A percentile compares a stretch with the other conserved stretches of the same genome.
These are phyloP conservation scores for Sugiyamaella xylanicola DNA, from an alignment of 1,139 yeast species.

Conservation along the genomic window DNA sequence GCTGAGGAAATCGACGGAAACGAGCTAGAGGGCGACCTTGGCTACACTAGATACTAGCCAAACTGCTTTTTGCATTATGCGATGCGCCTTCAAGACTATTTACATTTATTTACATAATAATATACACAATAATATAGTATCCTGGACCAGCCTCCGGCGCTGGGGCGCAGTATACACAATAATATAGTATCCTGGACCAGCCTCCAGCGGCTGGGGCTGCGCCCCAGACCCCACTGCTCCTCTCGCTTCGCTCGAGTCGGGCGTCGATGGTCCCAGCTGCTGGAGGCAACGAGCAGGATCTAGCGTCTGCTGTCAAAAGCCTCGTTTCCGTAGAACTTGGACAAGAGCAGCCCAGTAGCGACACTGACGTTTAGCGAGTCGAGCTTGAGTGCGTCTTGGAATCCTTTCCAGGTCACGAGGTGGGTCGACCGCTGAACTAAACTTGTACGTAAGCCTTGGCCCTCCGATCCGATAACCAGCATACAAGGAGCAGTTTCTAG, in stretches of 20 bases:
- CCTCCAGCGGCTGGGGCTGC: background rate
- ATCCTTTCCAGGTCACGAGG: constrained; percentile 53
- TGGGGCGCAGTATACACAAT: too few relatives aligned
- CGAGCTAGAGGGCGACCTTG: constrained; percentile 35
- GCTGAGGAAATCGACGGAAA: constrained; percentile 39
- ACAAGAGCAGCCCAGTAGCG: constrained; percentile 71
- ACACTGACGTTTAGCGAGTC: constrained; percentile 91
- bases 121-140: too few relatives aligned
- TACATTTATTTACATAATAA: too few relatives aligned
- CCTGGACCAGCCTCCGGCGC: too few relatives aligned
- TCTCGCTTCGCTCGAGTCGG: background rate
- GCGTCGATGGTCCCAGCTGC: background rate
- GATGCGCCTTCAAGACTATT: too few relatives aligned
- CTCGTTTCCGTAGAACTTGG: constrained; percentile 43
- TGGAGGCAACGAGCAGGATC: background rate
- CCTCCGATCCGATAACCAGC: constrained; percentile 83
- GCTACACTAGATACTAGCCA: constrained; percentile 26
- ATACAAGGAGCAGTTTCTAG: constrained; percentile 59
- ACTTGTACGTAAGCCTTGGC: constrained; percentile 73
- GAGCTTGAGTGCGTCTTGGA: constrained; percentile 46
- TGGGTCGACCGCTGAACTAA: constrained; percentile 65
- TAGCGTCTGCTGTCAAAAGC: constrained; percentile 26
- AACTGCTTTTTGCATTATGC: too few relatives aligned
- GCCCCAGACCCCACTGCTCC: background rate
- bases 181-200: too few relatives aligned